Evolutionary conservation across 139 green algal genomes (phyloP).

Genomic region (Coccomyxa sp.): DNA sequence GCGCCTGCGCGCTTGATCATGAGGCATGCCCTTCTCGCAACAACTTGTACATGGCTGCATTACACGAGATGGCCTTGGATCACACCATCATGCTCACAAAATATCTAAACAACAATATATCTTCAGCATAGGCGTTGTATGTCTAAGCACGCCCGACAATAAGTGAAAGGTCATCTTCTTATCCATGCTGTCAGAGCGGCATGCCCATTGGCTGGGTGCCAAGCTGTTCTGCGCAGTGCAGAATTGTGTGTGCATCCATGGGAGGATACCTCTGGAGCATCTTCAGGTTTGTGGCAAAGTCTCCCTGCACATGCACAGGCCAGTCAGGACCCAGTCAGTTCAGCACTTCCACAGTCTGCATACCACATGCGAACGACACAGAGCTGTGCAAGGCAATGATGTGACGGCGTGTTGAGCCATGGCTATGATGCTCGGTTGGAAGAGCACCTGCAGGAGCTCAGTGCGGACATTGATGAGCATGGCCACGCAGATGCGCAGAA

Average conservation of each 20-base stretch:
- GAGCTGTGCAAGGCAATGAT: background rate
- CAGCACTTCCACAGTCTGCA: background rate
- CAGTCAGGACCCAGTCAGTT: background rate
- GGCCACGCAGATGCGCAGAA: slow-evolving; percentile 79
- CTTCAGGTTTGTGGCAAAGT: slow-evolving; percentile 91
- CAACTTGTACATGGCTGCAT: too few relatives aligned
- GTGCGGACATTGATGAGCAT: slow-evolving; percentile 78
- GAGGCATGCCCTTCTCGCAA: too few relatives aligned
- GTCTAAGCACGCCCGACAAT: too few relatives aligned
- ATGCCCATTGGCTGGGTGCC: too few relatives aligned
- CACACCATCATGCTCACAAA: too few relatives aligned
- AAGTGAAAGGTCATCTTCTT: too few relatives aligned
- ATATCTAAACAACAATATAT: too few relatives aligned
- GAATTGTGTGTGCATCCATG: slow-evolving; percentile 46
- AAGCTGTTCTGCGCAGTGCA: slow-evolving; percentile 33
- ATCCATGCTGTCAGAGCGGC: too few relatives aligned
- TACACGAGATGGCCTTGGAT: too few relatives aligned
- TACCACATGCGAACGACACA: background rate
- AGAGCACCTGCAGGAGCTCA: slow-evolving; percentile 53
- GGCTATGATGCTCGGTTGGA: background rate
- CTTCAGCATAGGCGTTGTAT: too few relatives aligned
- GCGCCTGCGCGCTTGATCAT: too few relatives aligned
- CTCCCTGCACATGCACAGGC: slow-evolving; percentile 39
- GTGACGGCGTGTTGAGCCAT: background rate
- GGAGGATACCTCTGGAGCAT: slow-evolving; percentile 86